Evolutionary conservation across 1,284 basidiomycete species (phyloP), one percentile per base, ranked within the genome.

Genomic region (Ceratobasidium sp.): DNA sequence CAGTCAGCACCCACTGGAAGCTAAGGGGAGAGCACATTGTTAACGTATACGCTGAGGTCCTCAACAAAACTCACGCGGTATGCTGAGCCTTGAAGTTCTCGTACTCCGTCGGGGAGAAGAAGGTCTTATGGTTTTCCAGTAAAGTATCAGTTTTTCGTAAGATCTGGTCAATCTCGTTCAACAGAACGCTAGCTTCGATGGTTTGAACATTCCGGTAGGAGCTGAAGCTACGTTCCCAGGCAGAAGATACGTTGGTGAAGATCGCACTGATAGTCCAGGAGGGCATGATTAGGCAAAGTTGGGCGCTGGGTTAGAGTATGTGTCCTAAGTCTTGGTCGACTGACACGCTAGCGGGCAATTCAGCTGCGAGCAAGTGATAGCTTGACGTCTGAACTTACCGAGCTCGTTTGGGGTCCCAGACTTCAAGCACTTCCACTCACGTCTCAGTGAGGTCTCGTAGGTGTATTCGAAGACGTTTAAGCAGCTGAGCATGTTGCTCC

Each of bases 261-360:
- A 60, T 38, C 23, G 30, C 58, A 18, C 58, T 44, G 23, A 60
- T n/a, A 38, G 33, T 60, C 58, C 58, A 60, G n/a, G 30, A 11
- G 36, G 58, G 12, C 58, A 60, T 60, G 38, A 3, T n/a, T 1
- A 38, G 14, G 9, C 58, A 23, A 38, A 7, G 7, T 49, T 49
- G 48, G 11, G 14, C 23, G 16, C 18, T 49, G 14, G 48, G 23
- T 12, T 49, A 1, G 36, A 38, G 36, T 38, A 9, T 8, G 36
- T 38, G 36, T 9, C 38, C 21, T 7, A 60, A n/a, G 14, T 42
- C 14, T 42, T 40, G 21, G 14, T 33, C 21, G 14, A 4, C 25
- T 2, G 18, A 11, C 21, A 21, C 4, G 48, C 48, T 49, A 21
- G 9, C 3, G 9, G 21, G 21, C 3, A 5, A 49, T 21, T 25